These are phyloP conservation scores for Scopulariopsis brevicaulis DNA, from an alignment of 2,329 filamentous ascomycete species.

Conservation along the genomic window DNA sequence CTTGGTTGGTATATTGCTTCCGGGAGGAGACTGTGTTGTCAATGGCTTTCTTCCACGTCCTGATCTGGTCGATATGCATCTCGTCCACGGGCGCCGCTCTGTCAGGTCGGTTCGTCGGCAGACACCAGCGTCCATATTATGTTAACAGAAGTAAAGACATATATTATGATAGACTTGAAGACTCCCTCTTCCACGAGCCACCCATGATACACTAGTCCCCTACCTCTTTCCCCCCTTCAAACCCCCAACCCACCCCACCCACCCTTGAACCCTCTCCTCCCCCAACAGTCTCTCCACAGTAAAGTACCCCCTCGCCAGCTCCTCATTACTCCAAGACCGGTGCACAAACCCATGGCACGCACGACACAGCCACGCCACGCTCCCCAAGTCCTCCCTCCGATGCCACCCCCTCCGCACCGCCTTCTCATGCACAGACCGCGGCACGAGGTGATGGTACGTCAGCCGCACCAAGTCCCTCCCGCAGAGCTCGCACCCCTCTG, in stretches of 20 bases:
- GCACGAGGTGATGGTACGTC: slow-evolving; percentile 43
- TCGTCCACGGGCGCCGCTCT: too few relatives aligned
- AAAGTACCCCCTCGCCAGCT: not conserved
- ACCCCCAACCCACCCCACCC: slow-evolving; percentile 1
- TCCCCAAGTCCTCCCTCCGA: slow-evolving; percentile 29
- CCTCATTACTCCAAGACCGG: not conserved
- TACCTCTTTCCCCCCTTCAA: slow-evolving; percentile 2
- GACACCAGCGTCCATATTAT: too few relatives aligned
- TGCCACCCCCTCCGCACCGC: slow-evolving; percentile 38
- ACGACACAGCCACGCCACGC: not conserved
- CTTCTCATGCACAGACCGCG: slow-evolving; percentile 33
- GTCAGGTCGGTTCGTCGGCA: too few relatives aligned
- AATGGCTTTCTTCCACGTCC: too few relatives aligned
- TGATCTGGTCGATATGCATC: too few relatives aligned
- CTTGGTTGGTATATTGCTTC: not conserved
- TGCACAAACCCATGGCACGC: slow-evolving; percentile 3
- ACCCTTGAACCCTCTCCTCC: not conserved
- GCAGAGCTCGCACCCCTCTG: slow-evolving; percentile 39
- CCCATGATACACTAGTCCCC: too few relatives aligned
- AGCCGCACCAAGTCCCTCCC: slow-evolving; percentile 39
- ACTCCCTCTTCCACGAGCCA: too few relatives aligned
- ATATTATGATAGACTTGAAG: too few relatives aligned
- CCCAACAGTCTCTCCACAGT: slow-evolving; percentile 1
- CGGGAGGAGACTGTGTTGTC: too few relatives aligned
- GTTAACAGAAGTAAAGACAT: too few relatives aligned